These are phyloP conservation scores for Gracilaria caudata DNA, from an alignment of 23 red algal species.

Conservation along the genomic window DNA sequence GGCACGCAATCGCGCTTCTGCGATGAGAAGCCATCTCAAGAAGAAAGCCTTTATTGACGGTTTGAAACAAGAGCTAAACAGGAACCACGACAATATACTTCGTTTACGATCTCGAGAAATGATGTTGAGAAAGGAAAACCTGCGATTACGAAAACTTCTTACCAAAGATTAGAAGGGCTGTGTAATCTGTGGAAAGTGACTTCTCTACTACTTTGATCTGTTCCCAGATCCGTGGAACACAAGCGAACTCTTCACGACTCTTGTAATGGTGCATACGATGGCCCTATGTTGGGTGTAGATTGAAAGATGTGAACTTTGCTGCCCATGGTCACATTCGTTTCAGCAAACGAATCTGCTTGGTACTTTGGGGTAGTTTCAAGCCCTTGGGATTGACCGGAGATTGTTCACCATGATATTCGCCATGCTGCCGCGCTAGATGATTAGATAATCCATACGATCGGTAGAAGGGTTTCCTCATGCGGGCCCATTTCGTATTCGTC, in stretches of 20 bases:
- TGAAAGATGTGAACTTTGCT: no score
- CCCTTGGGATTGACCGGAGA: no score
- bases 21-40: slow-evolving; percentile 35
- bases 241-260: neutral
- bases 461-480: no score
- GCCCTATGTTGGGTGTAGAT: neutral
- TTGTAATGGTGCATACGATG: neutral
- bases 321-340: no score
- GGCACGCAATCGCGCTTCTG: slow-evolving; percentile 31
- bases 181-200: neutral
- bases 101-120: slow-evolving; percentile 20
- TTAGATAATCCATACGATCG: no score
- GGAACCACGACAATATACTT: slow-evolving; percentile 24
- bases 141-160: slow-evolving; percentile 38
- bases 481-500: no score
- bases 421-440: no score
- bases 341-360: no score
- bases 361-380: no score
- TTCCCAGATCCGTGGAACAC: neutral
- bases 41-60: slow-evolving; percentile 42
- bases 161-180: neutral
- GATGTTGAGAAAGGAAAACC: slow-evolving; percentile 36
- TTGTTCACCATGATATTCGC: no score
- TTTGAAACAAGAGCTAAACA: slow-evolving; percentile 35
- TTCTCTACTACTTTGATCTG: neutral